Base-by-base conservation (phyloP, 495 filamentous ascomycete species). In the Talaromyces wortmannii region DNA sequence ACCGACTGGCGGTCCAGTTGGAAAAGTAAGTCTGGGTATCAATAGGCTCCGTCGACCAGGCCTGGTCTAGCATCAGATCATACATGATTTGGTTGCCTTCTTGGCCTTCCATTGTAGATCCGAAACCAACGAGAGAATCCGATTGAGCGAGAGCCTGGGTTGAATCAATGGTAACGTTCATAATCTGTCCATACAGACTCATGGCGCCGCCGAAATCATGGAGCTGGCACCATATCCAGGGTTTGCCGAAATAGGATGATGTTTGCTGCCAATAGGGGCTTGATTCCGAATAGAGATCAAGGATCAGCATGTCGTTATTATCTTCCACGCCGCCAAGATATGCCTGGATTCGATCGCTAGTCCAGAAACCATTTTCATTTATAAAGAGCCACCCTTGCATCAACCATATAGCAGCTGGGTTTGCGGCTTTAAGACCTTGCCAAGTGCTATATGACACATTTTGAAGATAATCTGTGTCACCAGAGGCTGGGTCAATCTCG, bases 341-440 rank as follows among this genome's bases (percentile, higher is more conserved):
- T 16, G 74, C 68, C 43, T 70, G 55, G 17, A 75, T 62, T 11
- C 67, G 59, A 6, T 69, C 71, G 18, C 63, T 64, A 16, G 67
- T 75, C 74, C 74, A 77, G 63, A 75, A 77, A n/a, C n/a, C n/a
- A n/a, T n/a, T 56, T 60, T 0, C 55, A 50, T 31, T 68, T 13
- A 60, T 70, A 59, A 77, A 77, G 2, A 73, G 61, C 74, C 74
- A 77, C 44, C 71, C 74, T 55, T 77, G 74, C 68, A 77, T 71
- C 13, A 75, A 55, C 74, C 74, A 77, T 5, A 74, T 62, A 6
- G 72, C 72, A 6, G 62, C 59, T 11, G 72, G 66, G 55, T 72
- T 66, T 2, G 70, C 74, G 1, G 68, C 56, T 57, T 75, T 74
- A 44, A 77, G 59, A 42, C 60, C 61, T 12, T 58, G 55, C 58